Percentiles rank a stretch among this genome's conserved stretches.
Evolutionary conservation across 2,329 filamentous ascomycete genomes (phyloP).

Genomic region (Lecanosticta acicola): DNA sequence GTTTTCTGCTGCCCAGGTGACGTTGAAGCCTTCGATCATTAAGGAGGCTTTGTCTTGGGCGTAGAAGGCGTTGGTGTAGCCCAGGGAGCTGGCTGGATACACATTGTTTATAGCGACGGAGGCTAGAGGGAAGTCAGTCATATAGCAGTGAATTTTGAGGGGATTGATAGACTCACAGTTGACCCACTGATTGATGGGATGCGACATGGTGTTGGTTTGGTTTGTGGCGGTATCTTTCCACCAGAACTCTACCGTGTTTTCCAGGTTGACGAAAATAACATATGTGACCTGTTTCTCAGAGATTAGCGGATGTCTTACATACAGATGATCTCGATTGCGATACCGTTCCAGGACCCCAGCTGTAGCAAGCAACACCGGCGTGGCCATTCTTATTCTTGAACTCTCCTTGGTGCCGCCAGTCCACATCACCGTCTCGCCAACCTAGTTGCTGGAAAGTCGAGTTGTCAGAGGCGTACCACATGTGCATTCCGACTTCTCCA

Average conservation of each 20-base stretch:
- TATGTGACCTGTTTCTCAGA: slow-evolving; percentile 39
- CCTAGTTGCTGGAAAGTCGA: slow-evolving; percentile 39
- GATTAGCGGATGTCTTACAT: not conserved
- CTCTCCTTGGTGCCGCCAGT: slow-evolving; percentile 34
- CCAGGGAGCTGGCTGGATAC: slow-evolving; percentile 36
- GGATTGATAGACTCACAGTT: slow-evolving; percentile 23
- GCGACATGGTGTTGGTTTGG: slow-evolving; percentile 24
- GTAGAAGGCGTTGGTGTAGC: slow-evolving; percentile 42
- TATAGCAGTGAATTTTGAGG: not conserved
- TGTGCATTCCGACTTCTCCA: slow-evolving; percentile 37
- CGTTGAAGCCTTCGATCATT: slow-evolving; percentile 37
- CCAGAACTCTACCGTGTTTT: slow-evolving; percentile 38
- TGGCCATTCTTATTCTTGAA: slow-evolving; percentile 40
- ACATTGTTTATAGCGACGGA: slow-evolving; percentile 33
- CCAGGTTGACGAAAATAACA: slow-evolving; percentile 39
- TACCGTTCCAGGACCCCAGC: slow-evolving; percentile 34
- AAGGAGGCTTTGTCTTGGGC: slow-evolving; percentile 34
- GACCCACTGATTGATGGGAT: slow-evolving; percentile 39
- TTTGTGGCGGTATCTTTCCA: slow-evolving; percentile 42
- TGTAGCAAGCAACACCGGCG: slow-evolving; percentile 42
- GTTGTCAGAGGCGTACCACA: slow-evolving; percentile 40
- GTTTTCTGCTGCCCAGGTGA: slow-evolving; percentile 37
- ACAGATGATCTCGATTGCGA: no score
- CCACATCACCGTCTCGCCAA: slow-evolving; percentile 36
- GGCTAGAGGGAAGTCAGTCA: slow-evolving; percentile 3